These are phyloP conservation scores for Eimeria zaria DNA, from an alignment of 169 alveolate genomes.

Conservation along the genomic window DNA sequence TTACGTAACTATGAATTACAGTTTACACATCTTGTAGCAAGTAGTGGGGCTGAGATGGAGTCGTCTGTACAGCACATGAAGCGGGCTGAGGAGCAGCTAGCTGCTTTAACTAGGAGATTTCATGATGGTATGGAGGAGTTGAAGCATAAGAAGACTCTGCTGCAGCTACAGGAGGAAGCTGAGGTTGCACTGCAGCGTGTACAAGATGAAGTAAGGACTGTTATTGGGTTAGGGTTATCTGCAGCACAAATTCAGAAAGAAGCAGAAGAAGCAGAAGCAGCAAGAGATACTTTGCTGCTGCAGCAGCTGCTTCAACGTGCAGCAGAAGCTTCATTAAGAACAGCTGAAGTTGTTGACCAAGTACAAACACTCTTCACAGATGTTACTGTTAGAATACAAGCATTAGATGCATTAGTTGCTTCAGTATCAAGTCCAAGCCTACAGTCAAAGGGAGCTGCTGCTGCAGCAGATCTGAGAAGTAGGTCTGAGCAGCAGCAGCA, in stretches of 20 bases:
- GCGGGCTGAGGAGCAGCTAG: conserved; percentile 14
- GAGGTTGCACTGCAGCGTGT: too few relatives aligned
- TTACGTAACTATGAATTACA: not conserved
- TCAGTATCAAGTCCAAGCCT: not conserved
- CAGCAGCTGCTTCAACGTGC: conserved; percentile 5
- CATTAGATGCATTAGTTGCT: not conserved
- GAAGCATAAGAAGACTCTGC: not conserved
- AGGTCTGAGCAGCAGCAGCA: not conserved
- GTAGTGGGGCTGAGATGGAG: conserved; percentile 48
- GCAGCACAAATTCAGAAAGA: not conserved
- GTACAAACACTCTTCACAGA: too few relatives aligned
- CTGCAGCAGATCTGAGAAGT: not conserved
- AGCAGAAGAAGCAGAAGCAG: not conserved
- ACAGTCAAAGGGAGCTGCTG: not conserved
- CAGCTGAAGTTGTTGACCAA: not conserved
- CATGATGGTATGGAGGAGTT: conserved; percentile 11
- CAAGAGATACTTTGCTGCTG: not conserved
- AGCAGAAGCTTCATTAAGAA: not conserved
- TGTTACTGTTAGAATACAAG: not conserved
- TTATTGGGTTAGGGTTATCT: not conserved
- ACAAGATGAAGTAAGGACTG: not conserved
- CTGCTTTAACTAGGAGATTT: not conserved
- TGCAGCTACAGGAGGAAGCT: not conserved
- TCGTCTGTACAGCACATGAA: conserved; percentile 6
- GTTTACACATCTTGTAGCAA: not conserved